phyloP scores from a whole-genome alignment of 768 basidiomycete genomes.

The Aureoboletus auriporus region DNA sequence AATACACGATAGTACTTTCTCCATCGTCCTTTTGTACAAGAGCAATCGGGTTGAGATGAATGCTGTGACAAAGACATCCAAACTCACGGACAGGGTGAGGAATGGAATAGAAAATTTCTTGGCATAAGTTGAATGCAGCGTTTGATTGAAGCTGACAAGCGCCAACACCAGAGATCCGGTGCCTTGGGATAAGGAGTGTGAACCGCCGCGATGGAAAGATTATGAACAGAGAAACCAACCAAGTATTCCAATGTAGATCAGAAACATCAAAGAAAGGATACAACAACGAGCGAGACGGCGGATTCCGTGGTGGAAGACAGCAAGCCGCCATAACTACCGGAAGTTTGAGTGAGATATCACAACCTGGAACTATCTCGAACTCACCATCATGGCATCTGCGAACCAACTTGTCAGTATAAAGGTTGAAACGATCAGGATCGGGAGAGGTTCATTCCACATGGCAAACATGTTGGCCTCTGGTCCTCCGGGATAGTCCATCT shows the following conservation, averaged over 20 bases:
- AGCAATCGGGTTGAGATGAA: neutral
- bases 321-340: neutral
- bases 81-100: neutral
- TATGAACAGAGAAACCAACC: neutral
- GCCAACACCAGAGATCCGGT: neutral
- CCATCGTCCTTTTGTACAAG: neutral
- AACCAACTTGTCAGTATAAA: neutral
- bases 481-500: constrained; percentile 3
- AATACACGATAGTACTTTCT: neutral
- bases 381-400: neutral
- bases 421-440: neutral
- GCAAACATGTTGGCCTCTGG: neutral
- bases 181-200: neutral
- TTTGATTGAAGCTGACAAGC: neutral
- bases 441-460: neutral
- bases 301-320: neutral
- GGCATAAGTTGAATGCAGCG: neutral
- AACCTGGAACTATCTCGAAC: neutral
- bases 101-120: neutral
- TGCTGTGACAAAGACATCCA: neutral
- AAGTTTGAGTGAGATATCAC: neutral
- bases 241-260: neutral
- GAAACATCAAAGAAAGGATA: neutral
- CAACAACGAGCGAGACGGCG: neutral
- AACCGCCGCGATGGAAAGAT: neutral